Conservation (phyloP, 1,139 yeast species). For the Pichia sp. region DNA sequence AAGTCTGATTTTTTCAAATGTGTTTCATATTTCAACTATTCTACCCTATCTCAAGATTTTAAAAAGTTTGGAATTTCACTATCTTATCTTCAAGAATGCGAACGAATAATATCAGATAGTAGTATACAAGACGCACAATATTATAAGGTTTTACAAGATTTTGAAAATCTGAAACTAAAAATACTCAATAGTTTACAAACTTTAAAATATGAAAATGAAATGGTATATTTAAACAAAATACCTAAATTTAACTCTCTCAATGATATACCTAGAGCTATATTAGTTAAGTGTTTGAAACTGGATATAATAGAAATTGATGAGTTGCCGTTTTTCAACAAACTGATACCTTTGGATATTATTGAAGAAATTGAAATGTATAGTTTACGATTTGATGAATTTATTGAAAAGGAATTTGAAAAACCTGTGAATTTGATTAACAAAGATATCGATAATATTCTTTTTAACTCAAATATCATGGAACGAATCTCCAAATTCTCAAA, state of each 20-base stretch:
- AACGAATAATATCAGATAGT: slow-evolving; percentile 34
- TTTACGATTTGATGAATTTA: slow-evolving; percentile 55
- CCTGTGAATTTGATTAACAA: slow-evolving; percentile 49
- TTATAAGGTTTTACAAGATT: slow-evolving; percentile 16
- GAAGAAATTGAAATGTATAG: slow-evolving; percentile 64
- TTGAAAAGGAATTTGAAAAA: slow-evolving; percentile 42
- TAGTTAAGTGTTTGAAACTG: slow-evolving; percentile 48
- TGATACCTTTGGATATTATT: slow-evolving; percentile 62
- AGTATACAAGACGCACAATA: not conserved
- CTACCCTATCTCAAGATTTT: slow-evolving; percentile 43
- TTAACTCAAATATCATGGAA: slow-evolving; percentile 35
- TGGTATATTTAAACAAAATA: slow-evolving; percentile 63
- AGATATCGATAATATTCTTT: slow-evolving; percentile 39
- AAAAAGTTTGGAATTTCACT: slow-evolving; percentile 67
- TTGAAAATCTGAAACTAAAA: slow-evolving; percentile 23
- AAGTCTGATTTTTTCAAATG: slow-evolving; percentile 61
- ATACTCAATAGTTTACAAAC: slow-evolving; percentile 42
- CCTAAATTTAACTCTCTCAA: slow-evolving; percentile 44
- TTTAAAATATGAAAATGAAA: slow-evolving; percentile 74
- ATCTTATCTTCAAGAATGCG: slow-evolving; percentile 40
- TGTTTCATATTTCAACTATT: slow-evolving; percentile 59
- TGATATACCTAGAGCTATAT: slow-evolving; percentile 42
- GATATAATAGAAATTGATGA: slow-evolving; percentile 23
- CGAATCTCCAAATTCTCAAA: slow-evolving; percentile 17
- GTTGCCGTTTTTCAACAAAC: slow-evolving; percentile 42